Evolutionary conservation across 352 stramenopile species (phyloP), one percentile per base, ranked within the genome.

Genomic region (Phytophthora hybrid): DNA sequence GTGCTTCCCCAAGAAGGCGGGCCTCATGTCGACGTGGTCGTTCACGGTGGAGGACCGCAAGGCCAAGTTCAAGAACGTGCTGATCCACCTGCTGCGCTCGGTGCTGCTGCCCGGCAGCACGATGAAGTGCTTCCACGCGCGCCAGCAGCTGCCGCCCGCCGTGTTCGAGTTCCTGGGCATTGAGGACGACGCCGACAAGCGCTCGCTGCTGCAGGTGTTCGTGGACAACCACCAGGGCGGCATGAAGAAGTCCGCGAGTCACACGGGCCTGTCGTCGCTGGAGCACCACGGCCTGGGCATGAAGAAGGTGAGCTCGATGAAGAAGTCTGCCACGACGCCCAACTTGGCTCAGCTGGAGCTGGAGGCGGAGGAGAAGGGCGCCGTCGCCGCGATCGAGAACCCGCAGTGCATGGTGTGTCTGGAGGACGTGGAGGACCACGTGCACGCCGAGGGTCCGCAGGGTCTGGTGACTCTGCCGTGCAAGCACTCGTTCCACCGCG

Each of bases 401-500:
- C 46, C 59, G 13, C 71, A 84, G 59, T 89, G 82, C 51, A 77
- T 83, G 63, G 78, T 89, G 59, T 76, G 74, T 23, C 67, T 83
- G 53, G 59, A 77, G 8, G 71, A 79, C 32, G 70, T 78, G 55
- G 75, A 87, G 61, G 59, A 69, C 39, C 49, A 69, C 16, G 63
- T 69, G 23, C 71, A 82, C 1, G 60, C 66, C 19, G 60, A 74
- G 7, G 56, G 74, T 10, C 58, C 72, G 23, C 61, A 78, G 32
- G 66, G 72, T 57, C 59, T 89, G 21, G 74, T 84, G 59, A 78
- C 77, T 31, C 76, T 94, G 18, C 83, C 80, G 32, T 94, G 87
- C 76, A 80, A 80, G 41, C 87, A 94, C 69, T 75, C 80, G 34
- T 94, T 93, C 74, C 88, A 93, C 76, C 84, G 88, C 14, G 82